Conservation (phyloP, 2,329 filamentous ascomycete genomes). For the Boeremia lycopersici region DNA sequence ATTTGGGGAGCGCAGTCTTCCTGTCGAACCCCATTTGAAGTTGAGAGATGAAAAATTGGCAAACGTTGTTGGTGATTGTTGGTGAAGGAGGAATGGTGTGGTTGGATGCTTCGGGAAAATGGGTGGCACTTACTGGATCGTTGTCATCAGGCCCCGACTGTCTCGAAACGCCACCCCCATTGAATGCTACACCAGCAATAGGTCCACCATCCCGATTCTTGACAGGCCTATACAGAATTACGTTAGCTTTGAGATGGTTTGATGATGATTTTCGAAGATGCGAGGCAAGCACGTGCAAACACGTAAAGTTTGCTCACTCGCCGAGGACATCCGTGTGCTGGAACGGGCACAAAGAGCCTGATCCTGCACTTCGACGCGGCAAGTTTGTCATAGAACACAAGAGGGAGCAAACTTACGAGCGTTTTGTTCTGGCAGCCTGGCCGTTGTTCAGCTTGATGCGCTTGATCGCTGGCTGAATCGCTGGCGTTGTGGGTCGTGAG, state of each 20-base stretch:
- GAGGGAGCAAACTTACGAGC: constrained; percentile 42
- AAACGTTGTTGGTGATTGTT: constrained; percentile 41
- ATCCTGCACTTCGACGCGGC: constrained; percentile 19
- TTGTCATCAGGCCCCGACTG: constrained; percentile 65
- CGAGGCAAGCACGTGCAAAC: constrained; percentile 38
- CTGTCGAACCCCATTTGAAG: constrained; percentile 43
- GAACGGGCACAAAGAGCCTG: constrained; percentile 33
- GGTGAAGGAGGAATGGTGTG: constrained; percentile 48
- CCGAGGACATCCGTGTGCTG: constrained; percentile 32
- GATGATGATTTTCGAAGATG: constrained; percentile 23
- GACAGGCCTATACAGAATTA: constrained; percentile 63
- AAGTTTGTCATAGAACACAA: constrained; percentile 17
- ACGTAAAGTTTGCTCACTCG: constrained; percentile 44
- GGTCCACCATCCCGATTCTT: constrained; percentile 73
- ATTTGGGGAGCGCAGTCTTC: constrained; percentile 35
- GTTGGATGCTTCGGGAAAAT: constrained; percentile 52
- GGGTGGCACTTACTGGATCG: constrained; percentile 58
- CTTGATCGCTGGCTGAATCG: constrained; percentile 38
- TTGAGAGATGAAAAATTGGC: constrained; percentile 31
- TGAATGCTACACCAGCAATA: constrained; percentile 68
- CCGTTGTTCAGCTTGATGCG: constrained; percentile 45
- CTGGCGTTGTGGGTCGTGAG: constrained; percentile 44
- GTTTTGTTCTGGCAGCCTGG: constrained; percentile 45
- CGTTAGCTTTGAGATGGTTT: constrained; percentile 40
- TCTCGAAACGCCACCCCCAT: constrained; percentile 64